phyloP scores from a whole-genome alignment of 495 filamentous ascomycete species.

The Staphylotrichum longicolle region DNA sequence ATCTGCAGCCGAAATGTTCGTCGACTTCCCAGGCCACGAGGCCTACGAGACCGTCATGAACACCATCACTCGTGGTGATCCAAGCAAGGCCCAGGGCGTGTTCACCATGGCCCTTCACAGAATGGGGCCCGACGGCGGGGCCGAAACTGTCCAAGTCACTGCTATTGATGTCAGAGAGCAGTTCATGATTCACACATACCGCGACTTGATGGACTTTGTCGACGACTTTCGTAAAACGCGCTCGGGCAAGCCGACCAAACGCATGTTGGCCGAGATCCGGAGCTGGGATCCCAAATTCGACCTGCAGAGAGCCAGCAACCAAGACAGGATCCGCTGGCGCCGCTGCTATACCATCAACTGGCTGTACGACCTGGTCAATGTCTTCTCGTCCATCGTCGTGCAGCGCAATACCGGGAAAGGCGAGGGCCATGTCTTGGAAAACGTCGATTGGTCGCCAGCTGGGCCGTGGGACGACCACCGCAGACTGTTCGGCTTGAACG shows the following conservation, averaged over 20 bases:
- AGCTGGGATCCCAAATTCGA: slow-evolving; percentile 47
- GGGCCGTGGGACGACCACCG: slow-evolving; percentile 33
- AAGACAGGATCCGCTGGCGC: slow-evolving; percentile 45
- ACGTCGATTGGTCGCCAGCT: slow-evolving; percentile 27
- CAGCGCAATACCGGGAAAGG: slow-evolving; percentile 38
- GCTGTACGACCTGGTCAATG: slow-evolving; percentile 51
- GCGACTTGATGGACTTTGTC: slow-evolving; percentile 47
- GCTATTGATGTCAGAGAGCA: slow-evolving; percentile 42
- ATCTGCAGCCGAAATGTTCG: slow-evolving; percentile 33
- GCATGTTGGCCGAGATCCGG: slow-evolving; percentile 37
- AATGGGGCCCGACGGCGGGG: slow-evolving; percentile 7
- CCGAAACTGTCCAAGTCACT: slow-evolving; percentile 19
- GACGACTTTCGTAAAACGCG: slow-evolving; percentile 46
- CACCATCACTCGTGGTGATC: slow-evolving; percentile 39
- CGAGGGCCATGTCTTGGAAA: slow-evolving; percentile 35
- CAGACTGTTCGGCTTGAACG: slow-evolving; percentile 41
- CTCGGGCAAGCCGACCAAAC: slow-evolving; percentile 47
- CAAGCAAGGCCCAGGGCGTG: slow-evolving; percentile 34
- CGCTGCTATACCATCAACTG: slow-evolving; percentile 50
- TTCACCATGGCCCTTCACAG: slow-evolving; percentile 25
- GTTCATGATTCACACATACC: slow-evolving; percentile 41
- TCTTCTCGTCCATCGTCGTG: slow-evolving; percentile 42
- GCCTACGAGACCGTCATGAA: slow-evolving; percentile 41
- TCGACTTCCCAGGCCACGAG: slow-evolving; percentile 43
- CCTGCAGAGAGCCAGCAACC: slow-evolving; percentile 37